Conservation (phyloP, 257 asterid genomes). For the Verbena officinalis region DNA sequence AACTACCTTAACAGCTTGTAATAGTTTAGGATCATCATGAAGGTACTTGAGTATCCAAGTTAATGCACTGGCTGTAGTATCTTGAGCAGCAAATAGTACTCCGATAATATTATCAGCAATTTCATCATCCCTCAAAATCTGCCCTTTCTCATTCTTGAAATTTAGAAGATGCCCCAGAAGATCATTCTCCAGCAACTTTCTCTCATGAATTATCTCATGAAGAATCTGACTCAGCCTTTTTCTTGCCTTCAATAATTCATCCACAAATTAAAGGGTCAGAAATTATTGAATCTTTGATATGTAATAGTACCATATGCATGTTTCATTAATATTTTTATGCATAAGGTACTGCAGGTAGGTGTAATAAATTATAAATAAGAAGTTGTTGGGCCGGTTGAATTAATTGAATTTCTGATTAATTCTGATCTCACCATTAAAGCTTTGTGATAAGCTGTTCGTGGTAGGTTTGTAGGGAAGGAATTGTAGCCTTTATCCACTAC, state of each 20-base stretch:
- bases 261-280: no score
- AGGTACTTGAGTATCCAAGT: slow-evolving; percentile 93
- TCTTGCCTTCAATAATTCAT: slow-evolving; percentile 57
- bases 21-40: slow-evolving; percentile 54
- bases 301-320: not conserved
- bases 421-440: slow-evolving; percentile 57
- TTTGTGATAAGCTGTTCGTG: slow-evolving; percentile 74
- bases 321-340: not conserved
- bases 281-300: not conserved
- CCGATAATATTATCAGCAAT: slow-evolving; percentile 86
- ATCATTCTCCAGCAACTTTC: slow-evolving; percentile 46
- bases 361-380: no score
- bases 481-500: slow-evolving; percentile 84
- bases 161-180: slow-evolving; percentile 55
- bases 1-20: slow-evolving; percentile 70
- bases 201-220: slow-evolving; percentile 54
- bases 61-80: slow-evolving; percentile 83
- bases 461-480: slow-evolving; percentile 80
- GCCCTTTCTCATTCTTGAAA: slow-evolving; percentile 48
- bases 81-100: slow-evolving; percentile 92
- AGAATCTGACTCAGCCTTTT: slow-evolving; percentile 57
- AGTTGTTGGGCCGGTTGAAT: not conserved
- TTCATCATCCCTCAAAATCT: slow-evolving; percentile 54
- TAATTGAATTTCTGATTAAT: no score
- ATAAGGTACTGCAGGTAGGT: no score